Percentiles rank a stretch among this genome's conserved stretches.
Evolutionary conservation across 1,284 basidiomycete genomes (phyloP).

Genomic region (Ganoderma lucidum): DNA sequence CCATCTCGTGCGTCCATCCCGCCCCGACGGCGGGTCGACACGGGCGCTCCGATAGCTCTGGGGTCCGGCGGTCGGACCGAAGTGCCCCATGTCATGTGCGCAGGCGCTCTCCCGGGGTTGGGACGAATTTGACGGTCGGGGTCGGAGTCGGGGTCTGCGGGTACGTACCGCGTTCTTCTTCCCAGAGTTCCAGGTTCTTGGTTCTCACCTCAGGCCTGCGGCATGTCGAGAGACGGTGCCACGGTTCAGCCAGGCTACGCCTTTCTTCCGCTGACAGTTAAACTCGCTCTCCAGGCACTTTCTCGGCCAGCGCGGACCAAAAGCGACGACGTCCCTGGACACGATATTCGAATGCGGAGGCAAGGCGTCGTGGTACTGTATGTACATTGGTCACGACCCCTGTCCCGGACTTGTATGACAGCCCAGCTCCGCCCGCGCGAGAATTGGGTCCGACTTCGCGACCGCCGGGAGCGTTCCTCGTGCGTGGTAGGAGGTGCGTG

Average conservation of each 20-base stretch:
- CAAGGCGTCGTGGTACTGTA: not conserved
- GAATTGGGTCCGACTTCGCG: not conserved
- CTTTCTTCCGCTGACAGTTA: not conserved
- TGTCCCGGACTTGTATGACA: not conserved
- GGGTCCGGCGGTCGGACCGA: constrained; percentile 22
- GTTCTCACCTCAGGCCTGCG: constrained; percentile 16
- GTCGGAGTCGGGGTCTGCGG: constrained; percentile 10
- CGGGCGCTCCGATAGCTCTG: constrained; percentile 13
- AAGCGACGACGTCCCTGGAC: not conserved
- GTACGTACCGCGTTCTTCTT: constrained; percentile 3
- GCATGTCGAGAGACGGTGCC: constrained; percentile 18
- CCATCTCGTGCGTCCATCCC: not conserved
- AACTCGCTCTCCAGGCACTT: not conserved
- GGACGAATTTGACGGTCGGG: not conserved
- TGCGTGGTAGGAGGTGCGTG: not conserved
- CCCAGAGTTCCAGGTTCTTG: constrained; percentile 1
- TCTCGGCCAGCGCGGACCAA: constrained; percentile 14
- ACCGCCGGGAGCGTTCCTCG: not conserved
- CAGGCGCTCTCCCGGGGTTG: not conserved
- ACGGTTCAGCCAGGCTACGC: constrained; percentile 7
- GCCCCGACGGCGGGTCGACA: constrained; percentile 1
- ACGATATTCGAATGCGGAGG: not conserved
- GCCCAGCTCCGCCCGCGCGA: not conserved
- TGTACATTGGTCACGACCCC: too few relatives aligned
- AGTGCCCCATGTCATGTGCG: constrained; percentile 22